Percentiles rank a stretch among this genome's conserved stretches.
Conservation (phyloP, 2,329 filamentous ascomycete genomes). For the Neofusicoccum ribis region DNA sequence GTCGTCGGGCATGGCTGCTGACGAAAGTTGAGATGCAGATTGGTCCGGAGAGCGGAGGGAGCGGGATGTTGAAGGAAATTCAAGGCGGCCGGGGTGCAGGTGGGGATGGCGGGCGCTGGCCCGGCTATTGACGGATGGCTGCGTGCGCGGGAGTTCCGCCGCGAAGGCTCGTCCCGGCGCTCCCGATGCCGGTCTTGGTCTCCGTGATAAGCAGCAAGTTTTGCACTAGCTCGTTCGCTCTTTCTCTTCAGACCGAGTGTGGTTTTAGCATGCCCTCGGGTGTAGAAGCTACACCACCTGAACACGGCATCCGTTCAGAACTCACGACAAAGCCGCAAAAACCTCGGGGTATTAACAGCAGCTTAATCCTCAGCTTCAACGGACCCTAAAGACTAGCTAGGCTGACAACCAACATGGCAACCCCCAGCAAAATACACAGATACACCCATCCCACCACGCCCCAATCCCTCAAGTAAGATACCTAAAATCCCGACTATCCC, state of each 20-base stretch:
- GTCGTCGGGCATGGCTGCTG: background rate
- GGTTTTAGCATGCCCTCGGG: too few species aligned
- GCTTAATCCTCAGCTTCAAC: too few species aligned
- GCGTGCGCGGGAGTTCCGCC: background rate
- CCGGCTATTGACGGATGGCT: slow-evolving; percentile 8
- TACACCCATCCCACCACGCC: background rate
- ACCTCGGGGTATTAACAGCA: too few species aligned
- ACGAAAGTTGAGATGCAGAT: background rate
- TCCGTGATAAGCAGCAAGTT: background rate
- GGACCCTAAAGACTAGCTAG: too few species aligned
- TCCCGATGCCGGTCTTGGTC: background rate
- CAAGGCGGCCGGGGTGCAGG: background rate
- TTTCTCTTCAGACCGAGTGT: too few species aligned
- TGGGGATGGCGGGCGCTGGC: background rate
- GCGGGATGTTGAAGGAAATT: slow-evolving; percentile 17
- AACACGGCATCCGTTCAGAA: too few species aligned
- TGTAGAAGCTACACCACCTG: too few species aligned
- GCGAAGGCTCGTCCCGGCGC: background rate
- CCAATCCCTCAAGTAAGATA: background rate
- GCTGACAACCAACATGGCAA: background rate
- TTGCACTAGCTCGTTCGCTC: too few species aligned
- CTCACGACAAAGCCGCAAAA: too few species aligned
- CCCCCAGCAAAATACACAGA: background rate
- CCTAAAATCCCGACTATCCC: slow-evolving; percentile 3
- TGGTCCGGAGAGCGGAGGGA: background rate